A percentile compares a stretch with the other conserved stretches of the same genome.
These are phyloP conservation scores for Neoboletus brunneissimus DNA, from an alignment of 768 basidiomycete species.

Conservation along the genomic window DNA sequence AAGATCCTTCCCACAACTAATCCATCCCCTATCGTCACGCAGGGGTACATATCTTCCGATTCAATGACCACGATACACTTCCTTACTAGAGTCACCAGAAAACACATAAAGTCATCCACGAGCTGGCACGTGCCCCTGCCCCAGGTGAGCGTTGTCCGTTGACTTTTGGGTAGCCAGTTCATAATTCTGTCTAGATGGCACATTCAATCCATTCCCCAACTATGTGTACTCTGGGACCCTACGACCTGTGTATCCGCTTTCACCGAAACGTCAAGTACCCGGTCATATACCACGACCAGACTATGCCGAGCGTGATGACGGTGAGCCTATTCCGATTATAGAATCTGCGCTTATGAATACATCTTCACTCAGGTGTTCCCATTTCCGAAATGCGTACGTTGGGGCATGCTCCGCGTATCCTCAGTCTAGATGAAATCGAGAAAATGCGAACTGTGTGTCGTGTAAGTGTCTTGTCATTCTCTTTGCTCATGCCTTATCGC, in stretches of 20 bases:
- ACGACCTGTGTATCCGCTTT: conserved; percentile 86
- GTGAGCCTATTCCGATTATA: conserved; percentile 39
- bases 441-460: conserved; percentile 86
- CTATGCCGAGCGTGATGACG: conserved; percentile 62
- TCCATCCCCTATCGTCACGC: not conserved
- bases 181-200: conserved; percentile 51
- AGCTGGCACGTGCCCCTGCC: conserved; percentile 43
- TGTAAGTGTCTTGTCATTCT: conserved; percentile 47
- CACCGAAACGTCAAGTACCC: conserved; percentile 72
- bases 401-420: conserved; percentile 62
- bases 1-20: not conserved
- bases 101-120: conserved; percentile 77
- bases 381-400: conserved; percentile 53
- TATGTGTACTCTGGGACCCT: conserved; percentile 78
- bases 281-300: conserved; percentile 85
- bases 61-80: not conserved
- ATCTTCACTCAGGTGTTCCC: conserved; percentile 48
- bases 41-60: conserved; percentile 25
- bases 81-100: conserved; percentile 47
- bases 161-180: not conserved
- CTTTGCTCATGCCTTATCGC: not conserved
- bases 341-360: not conserved
- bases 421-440: conserved; percentile 73
- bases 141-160: conserved; percentile 6
- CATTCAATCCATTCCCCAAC: conserved; percentile 75